phyloP scores from a whole-genome alignment of 2,329 filamentous ascomycete species.

The Periglandula ipomoeae region DNA sequence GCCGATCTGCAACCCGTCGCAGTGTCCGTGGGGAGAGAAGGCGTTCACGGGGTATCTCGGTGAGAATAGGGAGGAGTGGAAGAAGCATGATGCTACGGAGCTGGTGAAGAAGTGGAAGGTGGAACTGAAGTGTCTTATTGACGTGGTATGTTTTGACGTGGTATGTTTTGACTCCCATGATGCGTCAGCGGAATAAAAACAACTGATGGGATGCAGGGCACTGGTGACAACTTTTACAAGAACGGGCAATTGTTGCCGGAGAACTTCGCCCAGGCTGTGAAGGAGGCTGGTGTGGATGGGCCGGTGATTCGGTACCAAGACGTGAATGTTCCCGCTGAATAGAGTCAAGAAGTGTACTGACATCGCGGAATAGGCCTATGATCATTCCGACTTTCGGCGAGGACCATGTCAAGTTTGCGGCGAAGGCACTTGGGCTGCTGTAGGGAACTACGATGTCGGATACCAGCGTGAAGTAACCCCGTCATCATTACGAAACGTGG shows the following conservation, averaged over 20 bases:
- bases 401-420: constrained; percentile 86
- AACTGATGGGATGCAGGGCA: constrained; percentile 68
- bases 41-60: constrained; percentile 90
- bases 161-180: too few species aligned
- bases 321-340: constrained; percentile 39
- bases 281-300: constrained; percentile 63
- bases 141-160: constrained; percentile 61
- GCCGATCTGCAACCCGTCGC: constrained; percentile 76
- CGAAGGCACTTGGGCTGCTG: constrained; percentile 59
- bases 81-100: constrained; percentile 86
- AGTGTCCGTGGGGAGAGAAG: constrained; percentile 92
- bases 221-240: constrained; percentile 94
- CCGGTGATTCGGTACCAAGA: constrained; percentile 76
- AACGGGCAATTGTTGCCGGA: constrained; percentile 86
- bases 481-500: too few species aligned
- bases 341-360: too few species aligned
- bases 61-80: constrained; percentile 66
- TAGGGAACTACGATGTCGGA: constrained; percentile 10
- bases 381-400: constrained; percentile 88
- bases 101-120: constrained; percentile 67
- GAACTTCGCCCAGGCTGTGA: constrained; percentile 75
- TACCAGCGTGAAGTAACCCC: too few species aligned
- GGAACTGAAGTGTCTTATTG: constrained; percentile 70
- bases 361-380: too few species aligned
- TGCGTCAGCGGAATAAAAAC: too few species aligned